Conservation (phyloP, 1,139 yeast species). For the Pneumocystis wakefieldiae region DNA sequence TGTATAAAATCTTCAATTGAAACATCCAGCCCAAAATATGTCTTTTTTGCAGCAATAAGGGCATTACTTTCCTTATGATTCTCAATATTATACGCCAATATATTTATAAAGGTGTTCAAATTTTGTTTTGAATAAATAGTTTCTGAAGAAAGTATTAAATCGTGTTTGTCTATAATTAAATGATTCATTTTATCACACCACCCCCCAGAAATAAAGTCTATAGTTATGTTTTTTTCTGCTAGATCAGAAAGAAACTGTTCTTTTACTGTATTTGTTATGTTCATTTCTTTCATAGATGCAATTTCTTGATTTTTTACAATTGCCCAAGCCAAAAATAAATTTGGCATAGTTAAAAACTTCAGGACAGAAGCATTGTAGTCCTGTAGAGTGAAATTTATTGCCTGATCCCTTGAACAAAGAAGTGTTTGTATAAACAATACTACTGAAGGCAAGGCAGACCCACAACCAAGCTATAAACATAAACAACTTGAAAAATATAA, state of each 20-base stretch:
- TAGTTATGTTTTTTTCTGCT: not conserved
- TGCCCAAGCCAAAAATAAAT: not conserved
- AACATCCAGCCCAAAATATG: not conserved
- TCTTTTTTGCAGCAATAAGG: not conserved
- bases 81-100: not conserved
- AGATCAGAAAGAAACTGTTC: not conserved
- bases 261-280: not conserved
- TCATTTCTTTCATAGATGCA: not conserved
- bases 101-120: not conserved
- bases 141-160: not conserved
- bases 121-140: not conserved
- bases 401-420: not conserved
- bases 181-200: not conserved
- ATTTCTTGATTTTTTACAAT: not conserved
- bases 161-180: not conserved
- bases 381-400: not conserved
- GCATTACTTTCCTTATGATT: not conserved
- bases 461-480: slow-evolving; percentile 1
- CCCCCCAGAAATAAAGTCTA: not conserved
- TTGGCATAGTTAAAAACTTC: not conserved
- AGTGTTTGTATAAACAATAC: not conserved
- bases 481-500: not conserved
- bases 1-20: not conserved
- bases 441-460: not conserved
- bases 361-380: not conserved